Base-by-base conservation (phyloP, 2,329 filamentous ascomycete species). In the Cytospora paraplurivora region DNA sequence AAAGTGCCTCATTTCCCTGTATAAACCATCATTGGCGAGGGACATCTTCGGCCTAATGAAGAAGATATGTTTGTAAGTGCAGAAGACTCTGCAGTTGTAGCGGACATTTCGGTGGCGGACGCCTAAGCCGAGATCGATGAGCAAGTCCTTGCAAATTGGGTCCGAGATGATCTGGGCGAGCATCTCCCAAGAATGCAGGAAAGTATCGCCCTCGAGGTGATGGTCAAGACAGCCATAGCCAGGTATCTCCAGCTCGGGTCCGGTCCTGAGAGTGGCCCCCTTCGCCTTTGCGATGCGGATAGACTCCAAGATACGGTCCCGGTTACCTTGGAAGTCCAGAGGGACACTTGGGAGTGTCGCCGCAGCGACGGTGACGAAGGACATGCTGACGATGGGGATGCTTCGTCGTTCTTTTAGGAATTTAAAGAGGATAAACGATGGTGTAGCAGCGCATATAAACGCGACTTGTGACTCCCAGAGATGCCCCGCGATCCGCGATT, bases 261-360 rank as follows among this genome's bases (percentile, higher is more conserved):
- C 85, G 2, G 84, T 81, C 58, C 88, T 80, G n/a, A 90, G 74
- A 11, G 79, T 83, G n/a, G 88, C 87, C 33, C 86, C 85, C 3
- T 79, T 78, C 54, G 76, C 77, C 73, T 90, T 90, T 19, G 88
- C 86, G 33, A 76, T 68, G 41, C 75, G 78, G 68, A 90, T 87
- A 62, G 83, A 86, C 72, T 88, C 79, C 19, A 87, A 80, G 67
- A 91, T 90, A 19, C 88, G 79, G 56, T 82, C 79, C 1, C 79
- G 74, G 70, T 91, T 91, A 44, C 87, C 87, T 66, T 84, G 78
- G 68, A 85, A 89, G 70, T 89, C 87, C 8, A 89, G 78, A 10
- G 83, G 72, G 10, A 76, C 71, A 50, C 75, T 76, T 12, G 73
- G 71, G 19, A 76, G 64, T 17, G 75, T 75, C 19, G 73, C 73